These are phyloP conservation scores for Rubroboletus pulcherrimus DNA, from an alignment of 768 basidiomycete species.

Conservation along the genomic window DNA sequence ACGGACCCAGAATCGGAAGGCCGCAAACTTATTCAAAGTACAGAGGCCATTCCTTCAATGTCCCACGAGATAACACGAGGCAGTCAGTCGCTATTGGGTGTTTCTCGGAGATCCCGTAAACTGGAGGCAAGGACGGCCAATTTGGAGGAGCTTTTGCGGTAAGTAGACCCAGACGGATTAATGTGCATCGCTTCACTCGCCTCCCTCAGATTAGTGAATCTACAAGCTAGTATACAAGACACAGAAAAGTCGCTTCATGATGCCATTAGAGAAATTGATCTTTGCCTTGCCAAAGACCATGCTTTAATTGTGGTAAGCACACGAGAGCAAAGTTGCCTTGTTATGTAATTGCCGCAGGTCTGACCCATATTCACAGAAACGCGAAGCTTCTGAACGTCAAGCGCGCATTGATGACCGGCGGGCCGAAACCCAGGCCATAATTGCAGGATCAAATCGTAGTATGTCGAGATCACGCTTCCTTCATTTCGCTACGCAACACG, in stretches of 20 bases:
- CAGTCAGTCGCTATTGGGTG: conserved; percentile 11
- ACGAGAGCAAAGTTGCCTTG: conserved; percentile 1
- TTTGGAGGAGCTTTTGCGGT: conserved; percentile 75
- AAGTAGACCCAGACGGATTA: conserved; percentile 22
- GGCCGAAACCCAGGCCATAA: conserved; percentile 39
- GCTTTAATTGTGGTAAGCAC: conserved; percentile 38
- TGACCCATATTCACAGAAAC: conserved; percentile 44
- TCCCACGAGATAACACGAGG: conserved; percentile 20
- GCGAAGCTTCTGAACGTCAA: conserved; percentile 66
- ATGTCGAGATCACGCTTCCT: conserved; percentile 26
- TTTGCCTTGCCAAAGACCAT: conserved; percentile 41
- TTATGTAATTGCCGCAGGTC: conserved; percentile 26
- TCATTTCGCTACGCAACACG: conserved; percentile 17
- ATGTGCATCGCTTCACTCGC: neutral
- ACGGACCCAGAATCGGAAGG: conserved; percentile 68
- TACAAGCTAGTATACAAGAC: conserved; percentile 52
- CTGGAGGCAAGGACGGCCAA: conserved; percentile 44
- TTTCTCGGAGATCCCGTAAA: conserved; percentile 24
- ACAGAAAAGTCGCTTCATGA: conserved; percentile 47
- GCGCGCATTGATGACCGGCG: conserved; percentile 50
- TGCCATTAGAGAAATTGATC: conserved; percentile 46
- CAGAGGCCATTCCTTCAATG: conserved; percentile 11
- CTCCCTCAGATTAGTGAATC: conserved; percentile 43
- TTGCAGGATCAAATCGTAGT: conserved; percentile 47
- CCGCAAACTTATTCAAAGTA: conserved; percentile 38